Percentiles rank a stretch among this genome's conserved stretches.
phyloP scores from a whole-genome alignment of 257 asterid species.

The Plantago ovata region DNA sequence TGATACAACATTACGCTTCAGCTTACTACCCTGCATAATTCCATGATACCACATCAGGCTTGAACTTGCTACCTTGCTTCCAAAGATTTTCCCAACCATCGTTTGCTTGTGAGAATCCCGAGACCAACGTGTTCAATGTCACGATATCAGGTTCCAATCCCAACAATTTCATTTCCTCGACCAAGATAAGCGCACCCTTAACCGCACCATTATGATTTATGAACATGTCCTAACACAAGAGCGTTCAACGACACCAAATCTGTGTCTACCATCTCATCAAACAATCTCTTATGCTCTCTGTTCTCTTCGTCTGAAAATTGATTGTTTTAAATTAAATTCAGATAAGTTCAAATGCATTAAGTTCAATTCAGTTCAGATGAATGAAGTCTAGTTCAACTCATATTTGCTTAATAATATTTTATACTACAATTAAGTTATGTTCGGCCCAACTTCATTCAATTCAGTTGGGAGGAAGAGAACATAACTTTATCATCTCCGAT shows the following conservation, averaged over 20 bases:
- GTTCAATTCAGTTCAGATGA: no score
- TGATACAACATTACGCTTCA: no score
- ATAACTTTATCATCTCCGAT: constrained; percentile 45
- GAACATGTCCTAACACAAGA: constrained; percentile 59
- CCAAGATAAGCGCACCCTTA: constrained; percentile 34
- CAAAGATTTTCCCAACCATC: constrained; percentile 31
- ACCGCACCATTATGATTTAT: constrained; percentile 32
- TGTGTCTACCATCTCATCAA: constrained; percentile 35
- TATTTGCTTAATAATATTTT: no score
- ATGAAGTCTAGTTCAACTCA: no score
- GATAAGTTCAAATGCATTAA: no score
- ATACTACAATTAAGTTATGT: no score
- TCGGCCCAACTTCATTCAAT: no score
- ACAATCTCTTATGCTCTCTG: constrained; percentile 51
- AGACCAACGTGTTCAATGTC: constrained; percentile 62
- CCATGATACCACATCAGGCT: constrained; percentile 71
- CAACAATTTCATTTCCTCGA: constrained; percentile 36
- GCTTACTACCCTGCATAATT: constrained; percentile 50
- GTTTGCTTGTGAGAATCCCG: constrained; percentile 63
- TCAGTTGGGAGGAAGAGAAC: no score
- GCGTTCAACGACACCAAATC: constrained; percentile 63
- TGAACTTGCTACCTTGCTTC: constrained; percentile 31
- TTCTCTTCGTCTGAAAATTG: no score
- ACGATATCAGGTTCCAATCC: constrained; percentile 51
- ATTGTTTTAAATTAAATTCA: no score